Conservation (phyloP, 371 early-diverging fungal species). For the Mortierella sp. region DNA sequence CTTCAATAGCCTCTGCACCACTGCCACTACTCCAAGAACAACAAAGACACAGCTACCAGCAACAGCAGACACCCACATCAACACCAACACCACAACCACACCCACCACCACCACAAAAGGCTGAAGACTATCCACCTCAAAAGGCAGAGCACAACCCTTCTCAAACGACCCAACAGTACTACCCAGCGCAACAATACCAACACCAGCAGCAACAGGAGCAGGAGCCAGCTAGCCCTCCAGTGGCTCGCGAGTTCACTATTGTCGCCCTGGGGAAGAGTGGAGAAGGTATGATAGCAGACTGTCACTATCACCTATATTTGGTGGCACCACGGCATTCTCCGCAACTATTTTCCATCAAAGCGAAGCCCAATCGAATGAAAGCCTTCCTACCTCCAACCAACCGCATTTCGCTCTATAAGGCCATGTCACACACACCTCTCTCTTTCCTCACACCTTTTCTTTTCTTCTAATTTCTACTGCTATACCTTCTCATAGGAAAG, state of each 20-base stretch:
- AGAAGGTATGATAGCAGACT: conserved; percentile 18
- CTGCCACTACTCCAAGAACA: not conserved
- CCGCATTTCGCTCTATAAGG: not conserved
- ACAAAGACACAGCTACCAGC: not conserved
- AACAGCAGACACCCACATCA: not conserved
- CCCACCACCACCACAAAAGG: not conserved
- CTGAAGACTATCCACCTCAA: conserved; percentile 2
- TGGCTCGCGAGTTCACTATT: conserved; percentile 25
- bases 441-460: not conserved
- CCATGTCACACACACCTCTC: not conserved
- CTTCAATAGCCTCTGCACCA: not conserved
- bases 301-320: not conserved
- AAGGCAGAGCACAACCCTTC: not conserved
- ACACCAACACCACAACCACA: not conserved
- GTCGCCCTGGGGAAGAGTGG: conserved; percentile 31
- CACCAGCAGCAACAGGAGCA: conserved; percentile 20
- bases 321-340: not conserved
- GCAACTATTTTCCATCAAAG: not conserved
- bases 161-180: conserved; percentile 8
- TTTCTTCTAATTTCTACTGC: not conserved
- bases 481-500: conserved; percentile 7
- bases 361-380: not conserved
- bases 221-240: not conserved
- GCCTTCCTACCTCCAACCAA: not conserved
- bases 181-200: conserved; percentile 10